These are phyloP conservation scores for Ceratocystis colombiana DNA, from an alignment of 2,329 filamentous ascomycete genomes.

Conservation along the genomic window DNA sequence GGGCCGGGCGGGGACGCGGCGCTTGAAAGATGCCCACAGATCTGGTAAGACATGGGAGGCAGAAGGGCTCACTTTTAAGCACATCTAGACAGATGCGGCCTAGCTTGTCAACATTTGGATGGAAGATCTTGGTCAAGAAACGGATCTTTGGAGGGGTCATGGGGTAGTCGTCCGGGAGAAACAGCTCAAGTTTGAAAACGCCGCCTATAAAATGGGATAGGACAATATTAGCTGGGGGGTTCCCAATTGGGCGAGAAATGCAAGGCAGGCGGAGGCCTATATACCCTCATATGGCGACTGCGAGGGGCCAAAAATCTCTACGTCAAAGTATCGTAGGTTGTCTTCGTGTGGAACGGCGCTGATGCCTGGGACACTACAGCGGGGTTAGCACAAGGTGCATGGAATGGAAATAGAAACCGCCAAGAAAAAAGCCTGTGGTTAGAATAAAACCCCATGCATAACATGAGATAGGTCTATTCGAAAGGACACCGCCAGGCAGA, in stretches of 20 bases:
- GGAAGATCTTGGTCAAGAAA: constrained; percentile 98
- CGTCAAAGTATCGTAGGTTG: constrained; percentile 96
- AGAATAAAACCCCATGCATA: not conserved
- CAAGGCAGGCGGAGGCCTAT: constrained; percentile 27
- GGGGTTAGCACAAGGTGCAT: not conserved
- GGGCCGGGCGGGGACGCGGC: not conserved
- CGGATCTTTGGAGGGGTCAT: constrained; percentile 99
- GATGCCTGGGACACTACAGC: constrained; percentile 76
- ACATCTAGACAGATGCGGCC: constrained; percentile 96
- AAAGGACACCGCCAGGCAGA: not conserved
- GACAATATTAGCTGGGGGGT: not conserved
- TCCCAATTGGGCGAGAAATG: not conserved
- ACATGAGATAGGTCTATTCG: not conserved
- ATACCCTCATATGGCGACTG: constrained; percentile 91
- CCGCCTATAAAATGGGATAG: constrained; percentile 43
- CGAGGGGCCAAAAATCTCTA: constrained; percentile 84
- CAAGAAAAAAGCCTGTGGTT: not conserved
- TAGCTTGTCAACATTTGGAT: constrained; percentile 96
- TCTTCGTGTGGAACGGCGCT: constrained; percentile 93
- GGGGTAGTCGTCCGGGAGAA: constrained; percentile 95
- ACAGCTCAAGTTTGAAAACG: constrained; percentile 92
- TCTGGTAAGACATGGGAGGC: not conserved
- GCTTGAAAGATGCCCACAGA: not conserved
- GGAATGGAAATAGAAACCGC: not conserved
- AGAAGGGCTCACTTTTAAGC: constrained; percentile 64